Conservation (phyloP, 768 basidiomycete genomes). For the Kockovaella imperatae region DNA sequence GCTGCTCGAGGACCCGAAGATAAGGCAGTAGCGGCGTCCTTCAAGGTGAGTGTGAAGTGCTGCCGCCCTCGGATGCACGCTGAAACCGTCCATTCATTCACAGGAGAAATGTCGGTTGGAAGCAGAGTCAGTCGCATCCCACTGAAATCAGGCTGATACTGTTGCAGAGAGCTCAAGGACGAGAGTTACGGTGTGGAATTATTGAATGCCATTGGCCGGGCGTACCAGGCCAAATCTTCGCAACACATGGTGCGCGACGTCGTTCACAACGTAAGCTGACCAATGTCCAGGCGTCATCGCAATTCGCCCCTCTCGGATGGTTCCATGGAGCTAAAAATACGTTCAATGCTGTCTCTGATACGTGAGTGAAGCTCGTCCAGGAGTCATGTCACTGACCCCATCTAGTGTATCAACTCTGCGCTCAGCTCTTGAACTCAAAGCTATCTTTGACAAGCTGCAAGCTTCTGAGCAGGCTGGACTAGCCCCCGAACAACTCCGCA, state of each 20-base stretch:
- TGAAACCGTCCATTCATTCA: conserved; percentile 4
- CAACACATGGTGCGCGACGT: conserved; percentile 22
- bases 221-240: conserved; percentile 40
- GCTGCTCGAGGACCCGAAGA: conserved; percentile 38
- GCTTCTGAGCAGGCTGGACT: conserved; percentile 43
- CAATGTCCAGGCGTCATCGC: conserved; percentile 29
- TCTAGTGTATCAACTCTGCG: conserved; percentile 41
- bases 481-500: conserved; percentile 39
- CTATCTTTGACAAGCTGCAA: conserved; percentile 45
- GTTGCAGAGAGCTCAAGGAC: conserved; percentile 35
- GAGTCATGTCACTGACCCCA: conserved; percentile 4
- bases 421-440: conserved; percentile 44
- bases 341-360: conserved; percentile 39
- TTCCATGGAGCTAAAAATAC: conserved; percentile 44
- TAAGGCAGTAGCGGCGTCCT: conserved; percentile 34
- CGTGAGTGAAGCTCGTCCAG: conserved; percentile 19
- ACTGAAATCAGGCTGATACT: background rate
- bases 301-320: conserved; percentile 45
- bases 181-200: conserved; percentile 46
- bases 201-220: conserved; percentile 41
- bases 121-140: conserved; percentile 24
- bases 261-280: background rate
- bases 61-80: background rate
- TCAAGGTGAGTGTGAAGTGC: conserved; percentile 35
- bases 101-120: conserved; percentile 40